Conservation (phyloP, 352 stramenopile species). For the Phytopythium boreale region DNA sequence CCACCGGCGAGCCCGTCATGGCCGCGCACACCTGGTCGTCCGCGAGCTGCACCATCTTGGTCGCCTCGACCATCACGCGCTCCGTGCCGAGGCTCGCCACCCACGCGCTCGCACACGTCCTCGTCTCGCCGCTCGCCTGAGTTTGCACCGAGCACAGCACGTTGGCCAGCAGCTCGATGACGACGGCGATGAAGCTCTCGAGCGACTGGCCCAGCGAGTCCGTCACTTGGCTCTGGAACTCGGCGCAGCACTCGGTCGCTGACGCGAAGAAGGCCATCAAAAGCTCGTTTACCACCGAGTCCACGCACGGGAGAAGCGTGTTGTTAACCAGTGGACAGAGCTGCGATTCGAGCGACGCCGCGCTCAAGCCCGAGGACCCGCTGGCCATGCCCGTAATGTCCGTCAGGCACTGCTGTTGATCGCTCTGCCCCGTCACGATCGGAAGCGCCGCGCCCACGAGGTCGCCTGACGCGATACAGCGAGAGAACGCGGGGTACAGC, state of each 20-base stretch:
- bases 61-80: slow-evolving; percentile 17
- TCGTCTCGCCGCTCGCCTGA: slow-evolving; percentile 9
- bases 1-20: slow-evolving; percentile 31
- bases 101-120: slow-evolving; percentile 20
- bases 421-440: slow-evolving; percentile 17
- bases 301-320: slow-evolving; percentile 31
- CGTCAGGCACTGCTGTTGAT: slow-evolving; percentile 23
- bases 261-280: slow-evolving; percentile 22
- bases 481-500: slow-evolving; percentile 33
- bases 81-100: slow-evolving; percentile 13
- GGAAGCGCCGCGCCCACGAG: slow-evolving; percentile 21
- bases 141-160: slow-evolving; percentile 24
- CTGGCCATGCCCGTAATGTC: slow-evolving; percentile 7
- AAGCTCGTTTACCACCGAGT: slow-evolving; percentile 23
- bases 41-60: slow-evolving; percentile 29
- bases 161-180: slow-evolving; percentile 21
- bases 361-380: slow-evolving; percentile 1
- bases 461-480: slow-evolving; percentile 29
- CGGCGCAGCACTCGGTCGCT: slow-evolving; percentile 27
- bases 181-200: slow-evolving; percentile 13
- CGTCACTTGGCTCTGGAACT: slow-evolving; percentile 25
- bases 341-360: slow-evolving; percentile 12
- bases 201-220: slow-evolving; percentile 22
- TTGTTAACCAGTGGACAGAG: slow-evolving; percentile 31
- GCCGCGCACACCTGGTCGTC: slow-evolving; percentile 29